Conservation (phyloP, 306 rosid species). For the Rosa chinensis region DNA sequence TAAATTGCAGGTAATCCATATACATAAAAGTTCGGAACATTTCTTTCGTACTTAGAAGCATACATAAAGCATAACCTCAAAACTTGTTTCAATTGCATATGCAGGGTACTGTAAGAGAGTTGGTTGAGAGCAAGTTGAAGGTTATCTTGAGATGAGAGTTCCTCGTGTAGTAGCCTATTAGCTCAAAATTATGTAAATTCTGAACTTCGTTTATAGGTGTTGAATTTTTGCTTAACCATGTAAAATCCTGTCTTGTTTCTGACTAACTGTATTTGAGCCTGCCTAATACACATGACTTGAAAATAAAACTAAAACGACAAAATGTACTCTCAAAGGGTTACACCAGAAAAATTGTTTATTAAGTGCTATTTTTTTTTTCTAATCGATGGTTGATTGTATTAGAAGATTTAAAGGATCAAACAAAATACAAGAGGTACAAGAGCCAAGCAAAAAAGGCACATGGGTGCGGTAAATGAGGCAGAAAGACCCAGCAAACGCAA, state of each 20-base stretch:
- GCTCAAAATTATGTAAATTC: not conserved
- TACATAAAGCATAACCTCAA: not conserved
- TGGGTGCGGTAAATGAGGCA: too few species aligned
- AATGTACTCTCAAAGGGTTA: too few species aligned
- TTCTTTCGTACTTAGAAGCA: not conserved
- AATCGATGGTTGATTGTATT: too few species aligned
- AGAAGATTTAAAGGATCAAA: too few species aligned
- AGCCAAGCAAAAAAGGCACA: too few species aligned
- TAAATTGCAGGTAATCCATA: conserved; percentile 40
- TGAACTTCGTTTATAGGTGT: not conserved
- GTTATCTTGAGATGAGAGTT: conserved; percentile 40
- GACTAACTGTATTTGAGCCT: not conserved
- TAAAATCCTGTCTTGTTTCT: not conserved
- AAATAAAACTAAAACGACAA: too few species aligned
- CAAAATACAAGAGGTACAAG: too few species aligned
- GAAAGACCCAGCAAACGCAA: too few species aligned
- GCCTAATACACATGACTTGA: not conserved
- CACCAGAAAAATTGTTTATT: too few species aligned
- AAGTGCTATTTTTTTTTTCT: too few species aligned
- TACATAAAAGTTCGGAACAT: too few species aligned
- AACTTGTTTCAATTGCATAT: not conserved
- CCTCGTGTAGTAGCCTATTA: not conserved
- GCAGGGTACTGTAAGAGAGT: conserved; percentile 47
- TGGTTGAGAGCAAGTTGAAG: conserved; percentile 46
- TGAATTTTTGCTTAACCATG: not conserved